Conservation (phyloP, 345 rosid genomes). For the rapeseed (Brassica napus) region DNA sequence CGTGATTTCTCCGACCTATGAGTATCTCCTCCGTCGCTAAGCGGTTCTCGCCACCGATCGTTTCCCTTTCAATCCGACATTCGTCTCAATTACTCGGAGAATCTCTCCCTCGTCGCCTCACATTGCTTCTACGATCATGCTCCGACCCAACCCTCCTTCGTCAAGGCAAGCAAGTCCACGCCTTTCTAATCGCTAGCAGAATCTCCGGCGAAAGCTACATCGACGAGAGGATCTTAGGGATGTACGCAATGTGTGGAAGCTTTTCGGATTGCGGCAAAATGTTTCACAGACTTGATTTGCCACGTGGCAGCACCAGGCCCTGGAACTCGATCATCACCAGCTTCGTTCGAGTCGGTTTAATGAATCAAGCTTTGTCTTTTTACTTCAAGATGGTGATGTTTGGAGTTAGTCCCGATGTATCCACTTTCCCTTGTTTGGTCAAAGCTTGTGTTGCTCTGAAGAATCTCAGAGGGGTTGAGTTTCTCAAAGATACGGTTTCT, state of each 20-base stretch:
- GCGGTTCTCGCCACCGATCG: constrained; percentile 6
- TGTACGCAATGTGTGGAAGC: constrained; percentile 59
- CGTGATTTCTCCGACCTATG: neutral
- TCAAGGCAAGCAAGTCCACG: constrained; percentile 62
- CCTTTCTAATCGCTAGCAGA: constrained; percentile 54
- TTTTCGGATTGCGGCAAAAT: constrained; percentile 46
- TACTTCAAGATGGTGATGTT: constrained; percentile 77
- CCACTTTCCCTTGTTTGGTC: constrained; percentile 70
- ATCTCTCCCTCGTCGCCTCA: constrained; percentile 30
- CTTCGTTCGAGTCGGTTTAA: constrained; percentile 50
- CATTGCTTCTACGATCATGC: constrained; percentile 39
- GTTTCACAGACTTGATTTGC: constrained; percentile 47
- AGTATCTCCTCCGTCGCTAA: constrained; percentile 26
- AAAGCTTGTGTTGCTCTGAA: constrained; percentile 64
- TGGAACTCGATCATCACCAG: constrained; percentile 90
- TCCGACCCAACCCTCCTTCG: constrained; percentile 37
- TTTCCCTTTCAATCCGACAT: neutral
- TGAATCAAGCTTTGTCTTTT: constrained; percentile 57
- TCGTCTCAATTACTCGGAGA: constrained; percentile 13
- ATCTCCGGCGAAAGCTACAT: constrained; percentile 35
- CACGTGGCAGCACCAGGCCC: constrained; percentile 41
- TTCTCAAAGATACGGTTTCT: constrained; percentile 45
- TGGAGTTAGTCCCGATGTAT: constrained; percentile 71
- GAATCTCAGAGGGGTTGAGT: constrained; percentile 44
- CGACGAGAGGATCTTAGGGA: constrained; percentile 52